Evolutionary conservation across 441 rosid genomes (phyloP), one percentile per base, ranked within the genome.

Genomic region (Brassica balearica): DNA sequence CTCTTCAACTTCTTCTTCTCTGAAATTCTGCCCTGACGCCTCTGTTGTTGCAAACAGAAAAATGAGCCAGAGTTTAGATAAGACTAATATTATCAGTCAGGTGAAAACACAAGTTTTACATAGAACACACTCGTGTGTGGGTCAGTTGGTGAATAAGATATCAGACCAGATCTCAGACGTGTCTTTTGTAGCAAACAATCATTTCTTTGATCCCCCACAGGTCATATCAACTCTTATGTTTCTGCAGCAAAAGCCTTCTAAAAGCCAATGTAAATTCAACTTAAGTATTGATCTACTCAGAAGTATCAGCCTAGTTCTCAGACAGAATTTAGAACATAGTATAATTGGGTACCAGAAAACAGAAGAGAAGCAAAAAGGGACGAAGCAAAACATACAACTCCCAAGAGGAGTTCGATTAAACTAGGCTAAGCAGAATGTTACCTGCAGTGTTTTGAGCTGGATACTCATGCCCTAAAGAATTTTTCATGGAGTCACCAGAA

Each of bases 1-100:
- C 27, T 79, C 82, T 69, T 70, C 85, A 2, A 11, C 48, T 27
- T 82, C 81, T 29, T 88, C 91, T 29, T 88, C 91, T 63, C 38
- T 85, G 83, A 92, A 94, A 81, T 94, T 94, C 87, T 92, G 98
- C 84, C 87, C 94, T 12, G 94, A 89, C 20, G 81, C 88, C 86
- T 94, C 97, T 89, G 88, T 15, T 15, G 17, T 15, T 15, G 17
- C 17, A 15, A 15, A 15, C 17, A 15, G 17, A 15, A 15, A 15
- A 15, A 15, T 15, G 17, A 15, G 17, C 17, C 17, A 15, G 17
- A 15, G 17, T 15, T 15, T 15, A 15, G 17, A 15, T 15, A 15
- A 15, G 17, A 15, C 17, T 15, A 15, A 15, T 15, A 15, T 15
- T 15, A 15, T 15, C 17, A 15, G 17, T 15, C 17, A 15, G 17